Conservation (phyloP, 2,329 filamentous ascomycete genomes). For the Penicillium sp. region DNA sequence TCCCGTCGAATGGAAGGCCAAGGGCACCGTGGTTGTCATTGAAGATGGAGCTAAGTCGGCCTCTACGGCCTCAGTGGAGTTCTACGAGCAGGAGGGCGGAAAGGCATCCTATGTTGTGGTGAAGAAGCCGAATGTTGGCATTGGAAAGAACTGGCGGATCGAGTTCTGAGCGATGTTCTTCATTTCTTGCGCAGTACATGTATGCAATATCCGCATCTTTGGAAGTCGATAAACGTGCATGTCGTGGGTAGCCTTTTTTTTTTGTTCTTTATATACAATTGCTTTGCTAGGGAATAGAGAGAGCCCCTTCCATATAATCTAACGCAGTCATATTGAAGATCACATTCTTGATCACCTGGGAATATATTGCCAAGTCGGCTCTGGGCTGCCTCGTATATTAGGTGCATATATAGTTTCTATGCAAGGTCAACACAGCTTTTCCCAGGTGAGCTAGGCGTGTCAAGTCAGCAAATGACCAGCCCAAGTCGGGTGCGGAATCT, state of each 20-base stretch:
- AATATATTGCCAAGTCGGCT: too few species aligned
- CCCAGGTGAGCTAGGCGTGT: conserved; percentile 37
- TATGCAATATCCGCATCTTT: conserved; percentile 1
- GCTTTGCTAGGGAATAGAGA: too few species aligned
- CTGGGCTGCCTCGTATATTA: too few species aligned
- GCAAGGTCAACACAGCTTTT: conserved; percentile 15
- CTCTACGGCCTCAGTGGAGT: conserved; percentile 56
- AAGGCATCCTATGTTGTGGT: conserved; percentile 64
- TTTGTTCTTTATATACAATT: neutral
- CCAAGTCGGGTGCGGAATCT: conserved; percentile 38
- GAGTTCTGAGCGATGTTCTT: conserved; percentile 43
- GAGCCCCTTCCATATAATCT: neutral
- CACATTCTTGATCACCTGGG: too few species aligned
- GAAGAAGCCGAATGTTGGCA: conserved; percentile 59
- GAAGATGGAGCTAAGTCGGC: conserved; percentile 47
- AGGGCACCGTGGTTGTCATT: conserved; percentile 52
- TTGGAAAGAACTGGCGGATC: conserved; percentile 64
- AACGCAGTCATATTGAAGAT: neutral
- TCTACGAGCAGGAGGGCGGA: conserved; percentile 50
- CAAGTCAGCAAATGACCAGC: conserved; percentile 44
- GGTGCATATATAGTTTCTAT: too few species aligned
- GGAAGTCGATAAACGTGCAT: neutral
- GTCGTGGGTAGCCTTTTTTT: neutral
- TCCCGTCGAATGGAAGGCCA: conserved; percentile 66
- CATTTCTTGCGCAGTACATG: conserved; percentile 7